These are phyloP conservation scores for Scedosporium boydii DNA, from an alignment of 2,329 filamentous ascomycete species.

Conservation along the genomic window DNA sequence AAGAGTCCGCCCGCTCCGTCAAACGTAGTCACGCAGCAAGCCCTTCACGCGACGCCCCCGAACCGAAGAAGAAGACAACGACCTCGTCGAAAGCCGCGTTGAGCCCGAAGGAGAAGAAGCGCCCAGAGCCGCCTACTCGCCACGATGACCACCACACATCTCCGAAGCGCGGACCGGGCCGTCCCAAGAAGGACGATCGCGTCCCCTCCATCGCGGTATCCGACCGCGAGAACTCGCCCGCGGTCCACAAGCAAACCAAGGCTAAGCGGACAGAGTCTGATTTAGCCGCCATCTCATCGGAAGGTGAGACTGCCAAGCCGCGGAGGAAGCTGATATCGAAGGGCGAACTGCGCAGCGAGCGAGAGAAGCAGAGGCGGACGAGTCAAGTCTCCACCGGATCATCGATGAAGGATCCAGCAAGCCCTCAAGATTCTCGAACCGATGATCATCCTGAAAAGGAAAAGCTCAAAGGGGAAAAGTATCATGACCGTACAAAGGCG, in stretches of 20 bases:
- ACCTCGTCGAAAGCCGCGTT: slow-evolving; percentile 20
- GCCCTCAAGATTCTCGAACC: slow-evolving; percentile 34
- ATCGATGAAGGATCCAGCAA: slow-evolving; percentile 41
- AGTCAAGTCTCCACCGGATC: slow-evolving; percentile 49
- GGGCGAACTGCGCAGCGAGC: slow-evolving; percentile 49
- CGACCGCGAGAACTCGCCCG: slow-evolving; percentile 44
- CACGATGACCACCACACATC: slow-evolving; percentile 37
- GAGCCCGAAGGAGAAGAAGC: slow-evolving; percentile 40
- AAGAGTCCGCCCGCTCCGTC: slow-evolving; percentile 28
- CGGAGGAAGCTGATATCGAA: slow-evolving; percentile 55
- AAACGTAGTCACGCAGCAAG: slow-evolving; percentile 38
- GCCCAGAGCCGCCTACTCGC: slow-evolving; percentile 27
- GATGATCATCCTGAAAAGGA: slow-evolving; percentile 37
- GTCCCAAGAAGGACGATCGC: slow-evolving; percentile 46
- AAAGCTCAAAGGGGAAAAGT: slow-evolving; percentile 38
- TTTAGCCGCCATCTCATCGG: slow-evolving; percentile 39
- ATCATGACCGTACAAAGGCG: slow-evolving; percentile 50
- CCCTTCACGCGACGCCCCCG: slow-evolving; percentile 32
- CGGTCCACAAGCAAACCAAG: slow-evolving; percentile 37
- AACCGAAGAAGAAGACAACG: slow-evolving; percentile 29
- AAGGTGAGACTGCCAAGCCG: slow-evolving; percentile 49
- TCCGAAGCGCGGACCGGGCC: slow-evolving; percentile 40
- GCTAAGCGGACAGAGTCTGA: slow-evolving; percentile 46
- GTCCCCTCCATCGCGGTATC: slow-evolving; percentile 36
- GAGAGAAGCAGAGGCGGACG: slow-evolving; percentile 47